These are phyloP conservation scores for Acacia melanoxylon DNA, from an alignment of 306 rosid species.

Conservation along the genomic window DNA sequence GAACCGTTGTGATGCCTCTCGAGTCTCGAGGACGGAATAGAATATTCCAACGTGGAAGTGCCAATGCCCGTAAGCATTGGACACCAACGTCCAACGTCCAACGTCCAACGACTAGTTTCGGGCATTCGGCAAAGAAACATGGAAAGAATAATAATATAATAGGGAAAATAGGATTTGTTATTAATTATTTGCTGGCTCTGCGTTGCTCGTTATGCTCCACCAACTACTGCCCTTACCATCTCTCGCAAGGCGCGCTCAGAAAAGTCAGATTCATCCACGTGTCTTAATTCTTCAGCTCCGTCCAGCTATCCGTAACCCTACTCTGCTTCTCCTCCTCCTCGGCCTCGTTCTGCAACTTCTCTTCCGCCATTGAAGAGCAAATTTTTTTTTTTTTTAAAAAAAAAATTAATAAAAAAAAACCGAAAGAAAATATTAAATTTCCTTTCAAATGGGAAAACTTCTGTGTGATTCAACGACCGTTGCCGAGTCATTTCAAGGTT, in stretches of 20 bases:
- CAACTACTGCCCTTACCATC: neutral
- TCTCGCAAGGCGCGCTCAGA: constrained; percentile 10
- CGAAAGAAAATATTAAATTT: neutral
- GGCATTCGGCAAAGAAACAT: neutral
- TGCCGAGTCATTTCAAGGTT: constrained; percentile 68
- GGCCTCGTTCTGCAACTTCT: constrained; percentile 46
- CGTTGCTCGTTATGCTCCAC: constrained; percentile 15
- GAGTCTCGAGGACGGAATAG: neutral
- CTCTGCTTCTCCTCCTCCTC: constrained; percentile 35
- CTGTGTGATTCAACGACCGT: constrained; percentile 82
- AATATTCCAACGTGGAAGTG: neutral
- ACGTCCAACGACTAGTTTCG: neutral
- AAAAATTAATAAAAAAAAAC: neutral
- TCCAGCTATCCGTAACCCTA: constrained; percentile 79
- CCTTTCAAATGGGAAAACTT: constrained; percentile 79
- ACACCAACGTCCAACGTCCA: neutral
- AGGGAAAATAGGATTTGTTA: neutral
- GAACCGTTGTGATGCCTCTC: neutral
- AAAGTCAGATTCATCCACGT: constrained; percentile 54
- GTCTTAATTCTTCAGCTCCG: constrained; percentile 55
- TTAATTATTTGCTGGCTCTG: constrained; percentile 16
- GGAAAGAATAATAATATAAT: neutral
- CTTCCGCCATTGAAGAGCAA: constrained; percentile 49
- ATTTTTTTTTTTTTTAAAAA: too few species aligned
- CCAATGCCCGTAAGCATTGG: neutral